Evolutionary conservation across 192 early-diverging fungal species (phyloP).

Genomic region (Linnemannia zychae): DNA sequence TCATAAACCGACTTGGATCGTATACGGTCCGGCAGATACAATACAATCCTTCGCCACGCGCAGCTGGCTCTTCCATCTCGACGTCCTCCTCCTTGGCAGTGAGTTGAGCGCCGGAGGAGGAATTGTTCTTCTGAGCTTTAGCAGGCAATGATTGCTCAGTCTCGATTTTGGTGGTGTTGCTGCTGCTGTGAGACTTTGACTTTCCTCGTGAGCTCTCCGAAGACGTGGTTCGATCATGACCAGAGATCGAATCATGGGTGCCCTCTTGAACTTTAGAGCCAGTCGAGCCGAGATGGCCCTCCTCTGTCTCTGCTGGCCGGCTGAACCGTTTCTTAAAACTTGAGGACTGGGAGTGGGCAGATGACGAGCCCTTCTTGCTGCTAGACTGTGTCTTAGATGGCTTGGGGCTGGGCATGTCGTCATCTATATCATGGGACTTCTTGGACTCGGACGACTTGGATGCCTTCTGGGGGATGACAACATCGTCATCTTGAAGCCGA

Average conservation of each 20-base stretch:
- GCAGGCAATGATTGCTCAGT: conserved; percentile 6
- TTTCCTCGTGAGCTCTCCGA: conserved; percentile 9
- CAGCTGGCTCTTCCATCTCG: neutral
- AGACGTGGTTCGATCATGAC: neutral
- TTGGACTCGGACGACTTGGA: neutral
- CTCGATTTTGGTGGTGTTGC: neutral
- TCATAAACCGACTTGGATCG: conserved; percentile 75
- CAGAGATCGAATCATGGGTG: neutral
- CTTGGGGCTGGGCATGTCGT: conserved; percentile 10
- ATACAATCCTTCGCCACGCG: conserved; percentile 52
- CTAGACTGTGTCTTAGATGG: neutral
- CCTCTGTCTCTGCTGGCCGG: neutral
- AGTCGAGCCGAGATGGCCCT: neutral
- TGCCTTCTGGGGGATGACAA: neutral
- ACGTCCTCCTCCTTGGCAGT: neutral
- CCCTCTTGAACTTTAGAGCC: neutral
- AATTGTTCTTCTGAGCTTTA: neutral
- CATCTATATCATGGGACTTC: conserved; percentile 13
- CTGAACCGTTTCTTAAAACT: conserved; percentile 49
- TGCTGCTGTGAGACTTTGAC: neutral
- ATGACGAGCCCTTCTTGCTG: conserved; percentile 1
- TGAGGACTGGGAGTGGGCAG: neutral
- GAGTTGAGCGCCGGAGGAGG: neutral
- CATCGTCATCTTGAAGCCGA: neutral
- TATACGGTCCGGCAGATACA: conserved; percentile 74